These are phyloP conservation scores for Acer yangbiense DNA, from an alignment of 345 rosid species.

Conservation along the genomic window DNA sequence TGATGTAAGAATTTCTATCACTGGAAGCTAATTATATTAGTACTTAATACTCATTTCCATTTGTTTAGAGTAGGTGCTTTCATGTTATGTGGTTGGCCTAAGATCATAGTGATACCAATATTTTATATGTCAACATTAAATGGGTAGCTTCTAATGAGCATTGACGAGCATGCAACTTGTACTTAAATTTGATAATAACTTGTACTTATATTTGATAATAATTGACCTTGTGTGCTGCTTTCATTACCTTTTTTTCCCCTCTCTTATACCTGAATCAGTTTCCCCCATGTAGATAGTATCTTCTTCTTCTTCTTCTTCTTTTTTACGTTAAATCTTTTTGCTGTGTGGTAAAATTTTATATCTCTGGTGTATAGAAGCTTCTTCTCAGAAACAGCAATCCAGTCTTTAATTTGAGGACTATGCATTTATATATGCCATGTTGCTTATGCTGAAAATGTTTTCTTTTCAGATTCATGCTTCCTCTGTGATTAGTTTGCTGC, in stretches of 20 bases:
- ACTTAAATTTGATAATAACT: neutral
- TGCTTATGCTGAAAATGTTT: conserved; percentile 17
- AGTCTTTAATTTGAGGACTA: neutral
- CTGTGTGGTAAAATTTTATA: neutral
- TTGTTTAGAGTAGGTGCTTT: neutral
- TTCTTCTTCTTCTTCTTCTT: too few species aligned
- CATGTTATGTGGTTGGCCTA: neutral
- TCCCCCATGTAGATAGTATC: neutral
- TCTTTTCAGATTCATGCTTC: conserved; percentile 74
- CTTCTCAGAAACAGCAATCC: neutral
- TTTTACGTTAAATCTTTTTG: neutral
- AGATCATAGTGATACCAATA: neutral
- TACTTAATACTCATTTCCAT: neutral
- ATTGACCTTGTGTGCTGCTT: neutral
- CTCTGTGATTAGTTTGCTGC: conserved; percentile 78
- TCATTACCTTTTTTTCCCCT: neutral
- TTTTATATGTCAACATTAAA: too few species aligned
- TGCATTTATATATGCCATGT: neutral
- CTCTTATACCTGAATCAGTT: neutral
- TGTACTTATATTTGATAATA: neutral
- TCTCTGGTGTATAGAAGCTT: neutral
- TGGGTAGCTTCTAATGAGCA: too few species aligned
- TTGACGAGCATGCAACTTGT: too few species aligned
- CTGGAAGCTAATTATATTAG: conserved; percentile 6
- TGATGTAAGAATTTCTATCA: conserved; percentile 60